phyloP scores from a whole-genome alignment of 805 yeast genomes.

The Spathaspora gorwiae region DNA sequence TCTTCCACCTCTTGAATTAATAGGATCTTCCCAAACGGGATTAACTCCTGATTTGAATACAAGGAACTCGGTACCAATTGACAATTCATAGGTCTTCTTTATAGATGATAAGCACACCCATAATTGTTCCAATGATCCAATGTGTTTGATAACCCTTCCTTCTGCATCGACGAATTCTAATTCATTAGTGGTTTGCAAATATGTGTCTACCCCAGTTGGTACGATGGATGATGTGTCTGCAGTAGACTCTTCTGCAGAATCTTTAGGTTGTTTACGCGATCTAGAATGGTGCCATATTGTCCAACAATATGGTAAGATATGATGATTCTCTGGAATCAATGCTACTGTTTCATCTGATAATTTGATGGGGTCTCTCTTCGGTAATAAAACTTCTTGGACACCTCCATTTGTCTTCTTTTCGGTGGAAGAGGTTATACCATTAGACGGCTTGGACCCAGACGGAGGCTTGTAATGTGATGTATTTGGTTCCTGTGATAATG shows the following conservation, averaged over 20 bases:
- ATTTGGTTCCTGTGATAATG: not conserved
- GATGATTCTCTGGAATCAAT: conserved; percentile 26
- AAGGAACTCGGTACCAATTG: conserved; percentile 49
- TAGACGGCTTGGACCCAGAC: not conserved
- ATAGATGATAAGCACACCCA: conserved; percentile 42
- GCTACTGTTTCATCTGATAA: conserved; percentile 28
- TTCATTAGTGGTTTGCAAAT: conserved; percentile 43
- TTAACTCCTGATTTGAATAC: conserved; percentile 55
- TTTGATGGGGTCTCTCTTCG: conserved; percentile 32
- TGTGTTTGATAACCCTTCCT: conserved; percentile 9
- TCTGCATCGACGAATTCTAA: conserved; percentile 33
- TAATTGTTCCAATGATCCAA: conserved; percentile 50
- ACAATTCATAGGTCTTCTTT: conserved; percentile 35
- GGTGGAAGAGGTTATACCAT: not conserved
- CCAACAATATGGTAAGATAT: conserved; percentile 46
- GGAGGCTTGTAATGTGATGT: not conserved
- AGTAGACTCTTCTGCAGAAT: conserved; percentile 9
- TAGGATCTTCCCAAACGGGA: conserved; percentile 68
- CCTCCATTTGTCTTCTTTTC: not conserved
- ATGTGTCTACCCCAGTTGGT: conserved; percentile 32
- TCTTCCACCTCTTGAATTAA: conserved; percentile 56
- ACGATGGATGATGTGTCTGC: conserved; percentile 5
- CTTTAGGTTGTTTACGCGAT: conserved; percentile 13
- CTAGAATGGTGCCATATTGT: conserved; percentile 46
- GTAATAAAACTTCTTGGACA: conserved; percentile 19